Evolutionary conservation across 495 filamentous ascomycete species (phyloP), one percentile per base, ranked within the genome.

Genomic region (Aspergillus sclerotiicarbonarius): DNA sequence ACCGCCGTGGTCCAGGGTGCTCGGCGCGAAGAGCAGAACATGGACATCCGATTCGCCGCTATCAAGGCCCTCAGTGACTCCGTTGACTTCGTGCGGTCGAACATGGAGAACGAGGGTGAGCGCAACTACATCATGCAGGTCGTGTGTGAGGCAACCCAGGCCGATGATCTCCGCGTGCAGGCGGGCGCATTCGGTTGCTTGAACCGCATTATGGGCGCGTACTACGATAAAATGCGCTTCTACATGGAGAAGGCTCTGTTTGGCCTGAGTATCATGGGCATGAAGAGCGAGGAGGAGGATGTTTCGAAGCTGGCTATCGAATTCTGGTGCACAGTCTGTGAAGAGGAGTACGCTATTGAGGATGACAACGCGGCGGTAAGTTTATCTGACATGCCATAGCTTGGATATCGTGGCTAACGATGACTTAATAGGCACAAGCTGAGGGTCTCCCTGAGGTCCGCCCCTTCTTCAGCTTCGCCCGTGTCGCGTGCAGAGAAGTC

Each of bases 201-300:
- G 67, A 98, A 98, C 83, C 85, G 92, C 66, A 96, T 98, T 71
- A 98, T 98, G 94, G 89, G 81, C 57, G 80, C 96, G 39, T 98
- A 98, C 78, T 98, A 98, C 71, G 94, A 98, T 66, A 92, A 96
- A 79, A 98, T 98, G 94, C 84, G 91, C 65, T 98, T 96, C 78
- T 98, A 98, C 80, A 98, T 98, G 94, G 95, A 98, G 83, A 98
- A 97, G 83, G 94, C 94, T 46, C 80, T 98, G 37, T 98, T 98
- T 71, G 94, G 95, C 46, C 82, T 98, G 13, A 98, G 95, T n/a
- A 95, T 98, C 58, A 85, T 96, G 78, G 95, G 94, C 56, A 98
- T 98, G 95, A 96, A 94, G 81, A 93, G 86, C 71, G 88, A 90
- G 9, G 94, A 98, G 64, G 94, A 98, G 71, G 94, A 98, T 73